Base-by-base conservation (phyloP, 495 filamentous ascomycete genomes). In the Aspergillus nanangensis region DNA sequence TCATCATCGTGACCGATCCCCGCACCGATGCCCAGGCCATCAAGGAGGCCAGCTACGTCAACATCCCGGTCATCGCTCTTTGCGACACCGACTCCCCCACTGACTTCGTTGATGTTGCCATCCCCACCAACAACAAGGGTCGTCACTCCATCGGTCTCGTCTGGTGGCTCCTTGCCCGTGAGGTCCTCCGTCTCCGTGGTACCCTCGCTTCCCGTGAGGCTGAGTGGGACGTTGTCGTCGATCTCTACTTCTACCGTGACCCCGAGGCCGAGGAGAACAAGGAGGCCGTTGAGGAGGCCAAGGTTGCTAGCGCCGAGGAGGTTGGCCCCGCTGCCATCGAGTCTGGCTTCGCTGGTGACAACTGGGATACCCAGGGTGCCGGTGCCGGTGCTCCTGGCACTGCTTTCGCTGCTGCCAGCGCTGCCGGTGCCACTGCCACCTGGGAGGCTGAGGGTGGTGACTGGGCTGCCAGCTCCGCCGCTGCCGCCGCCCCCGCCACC, bases 161-260 rank as follows among this genome's bases (percentile, higher is more conserved):
- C 79, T 98, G 93, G 93, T 98, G 93, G 93, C 87, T 98, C 86
- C 79, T 98, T 55, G 90, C 93, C 64, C 93, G 93, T 79, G 93
- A 98, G 83, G 90, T 98, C 63, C 92, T 97, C 70, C 88, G 93
- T 72, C 88, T 98, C 58, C 89, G 93, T 61, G 93, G 94, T 56
- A 96, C 90, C 55, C 85, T 98, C 57, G 85, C 89, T 58, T 86
- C 80, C 77, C 88, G 93, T 57, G 94, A 97, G 68, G 83, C 83
- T 41, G 87, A 94, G 69, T 98, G 93, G 93, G 93, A 98, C 62
- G 84, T 91, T 69, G 96, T 97, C 86, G 87, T 91, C 58, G 93
- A 98, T 84, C 82, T 98, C 57, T 98, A 98, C 88, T 98, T 98
- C 83, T 98, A 98, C 86, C 94, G 93, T 71, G 93, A 98, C 70